Base-by-base conservation (phyloP, 108 stramenopile genomes). In the Epithemia pelagica region DNA sequence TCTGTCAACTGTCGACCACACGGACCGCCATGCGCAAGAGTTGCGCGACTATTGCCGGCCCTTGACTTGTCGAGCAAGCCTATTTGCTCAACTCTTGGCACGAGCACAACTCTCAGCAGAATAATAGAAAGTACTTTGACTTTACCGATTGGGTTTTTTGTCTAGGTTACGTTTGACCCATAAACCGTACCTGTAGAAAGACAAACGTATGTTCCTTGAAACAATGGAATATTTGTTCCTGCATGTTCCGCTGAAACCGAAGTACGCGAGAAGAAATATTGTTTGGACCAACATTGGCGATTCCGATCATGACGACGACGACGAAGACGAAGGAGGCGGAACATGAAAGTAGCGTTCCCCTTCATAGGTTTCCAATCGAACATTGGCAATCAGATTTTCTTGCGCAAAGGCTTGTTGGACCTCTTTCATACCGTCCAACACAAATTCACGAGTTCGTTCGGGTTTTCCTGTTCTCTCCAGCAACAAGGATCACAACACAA, bases 331-430 rank as follows among this genome's bases (percentile, higher is more conserved):
- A 15, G 37, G 15, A 15, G 88, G 88, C 19, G 88, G 82, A 18
- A 89, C 68, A 61, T 89, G 88, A 67, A 86, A 89, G 58, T 86
- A 89, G 53, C 78, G 58, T 32, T 81, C 78, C n/a, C 84, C 88
- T 18, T 84, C 88, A 60, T 89, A 89, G 1, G 85, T 86, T 54
- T 89, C 88, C 26, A 89, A 61, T 24, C 76, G 64, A 3, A 86
- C 75, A 64, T 89, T 89, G 31, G 88, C 88, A 58, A 86, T 70
- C 28, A 89, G 71, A 69, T 83, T 70, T 26, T 85, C 71, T 1
- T 82, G 77, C 25, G 58, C 58, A 67, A 89, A 89, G 15, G 84
- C 82, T 15, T 76, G 23, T 53, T 89, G 88, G 10, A 86, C 82
- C 28, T 77, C 28, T 32, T 74, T 67, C 84, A 86, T 86, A 24